Base-by-base conservation (phyloP, 164 flowering plant genomes). In the Taxillus chinensis region DNA sequence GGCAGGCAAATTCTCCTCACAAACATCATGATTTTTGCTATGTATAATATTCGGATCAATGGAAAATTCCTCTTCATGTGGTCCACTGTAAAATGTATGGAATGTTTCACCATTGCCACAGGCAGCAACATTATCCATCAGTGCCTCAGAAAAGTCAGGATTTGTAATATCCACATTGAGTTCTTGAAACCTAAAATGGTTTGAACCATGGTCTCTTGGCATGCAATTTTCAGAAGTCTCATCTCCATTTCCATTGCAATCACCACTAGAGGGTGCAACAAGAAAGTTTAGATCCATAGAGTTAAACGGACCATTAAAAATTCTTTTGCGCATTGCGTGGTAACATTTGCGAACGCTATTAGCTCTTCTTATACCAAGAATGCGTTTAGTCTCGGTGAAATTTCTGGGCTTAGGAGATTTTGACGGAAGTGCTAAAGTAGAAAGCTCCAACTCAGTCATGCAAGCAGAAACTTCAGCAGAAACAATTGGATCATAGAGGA, bases 271-370 rank as follows among this genome's bases (percentile, higher is more conserved):
- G 13, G 82, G 82, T 50, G 74, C 79, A 70, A 71, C 67, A 46
- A 79, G 80, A 65, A 75, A 79, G 62, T 69, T 70, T 45, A 75
- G 52, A 67, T 79, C 89, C 62, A 73, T 43, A 51, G 77, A 69
- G 61, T 74, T 70, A 68, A 74, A 66, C 41, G 84, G 83, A 48
- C 83, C 87, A 68, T 49, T 73, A 62, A 79, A 67, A 57, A 86
- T 77, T 74, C 83, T 84, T 74, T 86, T 90, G 50, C 92, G 80
- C 86, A 79, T 65, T n/a, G 96, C 84, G 83, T 86, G 77, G 66
- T 85, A 90, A 59, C 73, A 71, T 61, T 67, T 79, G 38, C 88
- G 90, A 41, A 88, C 74, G 66, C 82, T 85, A 57, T 79, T 86
- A 51, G 70, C 65, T 68, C 81, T 90, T 62, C 96, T 83, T 80